phyloP scores from a whole-genome alignment of 1,139 yeast genomes.

The Candida labiduridarum region DNA sequence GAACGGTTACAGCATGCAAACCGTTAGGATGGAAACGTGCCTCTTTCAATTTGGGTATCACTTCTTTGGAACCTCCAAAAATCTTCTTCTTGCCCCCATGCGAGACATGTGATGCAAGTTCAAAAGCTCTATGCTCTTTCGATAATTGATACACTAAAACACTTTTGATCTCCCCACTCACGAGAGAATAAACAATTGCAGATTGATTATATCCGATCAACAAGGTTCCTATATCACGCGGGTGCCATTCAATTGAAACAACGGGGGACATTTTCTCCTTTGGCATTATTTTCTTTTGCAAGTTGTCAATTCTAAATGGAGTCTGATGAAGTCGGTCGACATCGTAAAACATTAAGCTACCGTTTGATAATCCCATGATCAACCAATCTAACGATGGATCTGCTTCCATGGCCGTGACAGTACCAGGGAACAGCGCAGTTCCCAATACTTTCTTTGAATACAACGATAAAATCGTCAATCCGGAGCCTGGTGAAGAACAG shows the following conservation, averaged over 20 bases:
- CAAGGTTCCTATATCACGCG: constrained; percentile 82
- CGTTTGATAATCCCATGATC: constrained; percentile 77
- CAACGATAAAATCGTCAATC: constrained; percentile 69
- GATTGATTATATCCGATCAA: constrained; percentile 72
- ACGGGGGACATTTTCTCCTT: constrained; percentile 61
- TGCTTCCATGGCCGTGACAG: constrained; percentile 65
- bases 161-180: constrained; percentile 57
- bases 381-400: constrained; percentile 93
- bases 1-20: constrained; percentile 74
- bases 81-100: constrained; percentile 49
- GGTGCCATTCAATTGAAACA: constrained; percentile 72
- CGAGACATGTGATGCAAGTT: constrained; percentile 29
- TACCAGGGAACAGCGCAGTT: constrained; percentile 59
- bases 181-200: constrained; percentile 70
- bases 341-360: constrained; percentile 74
- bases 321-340: constrained; percentile 75
- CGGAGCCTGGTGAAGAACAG: constrained; percentile 46
- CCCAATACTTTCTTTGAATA: constrained; percentile 62
- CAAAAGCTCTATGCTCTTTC: constrained; percentile 37
- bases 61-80: constrained; percentile 44
- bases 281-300: constrained; percentile 62
- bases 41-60: constrained; percentile 54
- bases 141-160: constrained; percentile 58
- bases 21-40: constrained; percentile 95
- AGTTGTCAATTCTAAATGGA: constrained; percentile 67